These are phyloP conservation scores for Candida anutae DNA, from an alignment of 1,139 yeast genomes.

Conservation along the genomic window DNA sequence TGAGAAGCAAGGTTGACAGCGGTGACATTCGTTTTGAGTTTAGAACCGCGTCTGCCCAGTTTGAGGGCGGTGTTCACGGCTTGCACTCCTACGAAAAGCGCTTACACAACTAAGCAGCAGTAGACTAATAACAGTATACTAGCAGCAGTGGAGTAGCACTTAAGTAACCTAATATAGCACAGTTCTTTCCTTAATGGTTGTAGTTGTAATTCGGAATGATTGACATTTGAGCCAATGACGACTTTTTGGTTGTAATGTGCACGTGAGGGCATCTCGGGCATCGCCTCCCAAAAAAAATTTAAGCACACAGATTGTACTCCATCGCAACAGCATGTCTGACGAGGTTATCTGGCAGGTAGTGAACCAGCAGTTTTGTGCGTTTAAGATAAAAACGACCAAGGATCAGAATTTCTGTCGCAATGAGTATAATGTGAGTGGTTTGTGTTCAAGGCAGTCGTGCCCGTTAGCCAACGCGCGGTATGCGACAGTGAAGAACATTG, in stretches of 20 bases:
- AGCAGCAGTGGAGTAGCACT: too few relatives aligned
- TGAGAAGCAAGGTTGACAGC: constrained; percentile 55
- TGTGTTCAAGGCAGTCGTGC: constrained; percentile 88
- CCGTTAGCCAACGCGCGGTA: constrained; percentile 94
- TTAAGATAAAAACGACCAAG: constrained; percentile 72
- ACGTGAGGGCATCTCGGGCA: too few relatives aligned
- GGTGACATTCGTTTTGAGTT: constrained; percentile 89
- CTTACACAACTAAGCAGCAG: constrained; percentile 74
- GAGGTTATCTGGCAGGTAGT: constrained; percentile 87
- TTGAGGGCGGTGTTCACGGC: constrained; percentile 98
- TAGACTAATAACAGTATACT: too few relatives aligned
- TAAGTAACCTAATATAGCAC: too few relatives aligned
- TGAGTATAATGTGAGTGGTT: constrained; percentile 84
- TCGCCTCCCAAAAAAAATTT: too few relatives aligned
- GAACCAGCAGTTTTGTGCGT: constrained; percentile 84
- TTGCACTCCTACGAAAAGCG: constrained; percentile 96
- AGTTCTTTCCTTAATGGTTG: too few relatives aligned
- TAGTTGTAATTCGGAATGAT: too few relatives aligned
- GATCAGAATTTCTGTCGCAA: constrained; percentile 81
- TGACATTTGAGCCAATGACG: too few relatives aligned
- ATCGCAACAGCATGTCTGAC: constrained; percentile 39
- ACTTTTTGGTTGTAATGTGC: too few relatives aligned
- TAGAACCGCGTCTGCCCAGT: constrained; percentile 97
- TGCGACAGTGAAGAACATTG: constrained; percentile 86
- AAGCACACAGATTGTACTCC: too few relatives aligned